Percentiles rank a stretch among this genome's conserved stretches.
phyloP scores from a whole-genome alignment of 148 eudicot species.

The Heliamphora exappendiculata region DNA sequence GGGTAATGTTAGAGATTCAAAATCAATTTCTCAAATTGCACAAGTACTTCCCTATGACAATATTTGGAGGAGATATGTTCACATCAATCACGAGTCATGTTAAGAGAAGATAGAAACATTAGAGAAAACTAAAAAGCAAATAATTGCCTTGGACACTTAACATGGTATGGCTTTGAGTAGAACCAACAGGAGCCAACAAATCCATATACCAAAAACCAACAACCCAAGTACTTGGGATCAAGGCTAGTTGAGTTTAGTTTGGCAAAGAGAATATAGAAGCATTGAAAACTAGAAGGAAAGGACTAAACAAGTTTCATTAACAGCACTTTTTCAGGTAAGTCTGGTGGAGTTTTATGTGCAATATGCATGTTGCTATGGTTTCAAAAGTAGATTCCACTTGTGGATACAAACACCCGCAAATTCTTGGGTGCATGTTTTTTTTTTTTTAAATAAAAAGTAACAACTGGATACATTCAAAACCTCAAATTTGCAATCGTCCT shows the following conservation, averaged over 20 bases:
- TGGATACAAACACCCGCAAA: neutral
- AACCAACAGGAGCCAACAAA: neutral
- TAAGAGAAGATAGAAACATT: neutral
- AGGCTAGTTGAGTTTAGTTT: neutral
- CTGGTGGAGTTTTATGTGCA: too few relatives aligned
- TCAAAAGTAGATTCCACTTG: neutral
- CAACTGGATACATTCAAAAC: neutral
- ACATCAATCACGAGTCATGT: neutral
- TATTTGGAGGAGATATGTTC: neutral
- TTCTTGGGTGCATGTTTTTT: neutral
- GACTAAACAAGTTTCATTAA: neutral
- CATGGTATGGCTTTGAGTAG: neutral
- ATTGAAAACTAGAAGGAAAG: neutral
- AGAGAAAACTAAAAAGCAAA: neutral
- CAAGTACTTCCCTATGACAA: neutral
- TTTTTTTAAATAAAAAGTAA: neutral
- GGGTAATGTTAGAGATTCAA: neutral
- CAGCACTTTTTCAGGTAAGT: neutral
- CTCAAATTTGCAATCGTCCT: neutral
- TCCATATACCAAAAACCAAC: neutral
- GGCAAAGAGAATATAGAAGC: neutral
- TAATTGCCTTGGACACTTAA: neutral
- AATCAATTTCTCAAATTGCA: neutral
- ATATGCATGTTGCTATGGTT: neutral
- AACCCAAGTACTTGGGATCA: neutral